Conservation (phyloP, 805 yeast genomes). For the Ogataea populi-albae region DNA sequence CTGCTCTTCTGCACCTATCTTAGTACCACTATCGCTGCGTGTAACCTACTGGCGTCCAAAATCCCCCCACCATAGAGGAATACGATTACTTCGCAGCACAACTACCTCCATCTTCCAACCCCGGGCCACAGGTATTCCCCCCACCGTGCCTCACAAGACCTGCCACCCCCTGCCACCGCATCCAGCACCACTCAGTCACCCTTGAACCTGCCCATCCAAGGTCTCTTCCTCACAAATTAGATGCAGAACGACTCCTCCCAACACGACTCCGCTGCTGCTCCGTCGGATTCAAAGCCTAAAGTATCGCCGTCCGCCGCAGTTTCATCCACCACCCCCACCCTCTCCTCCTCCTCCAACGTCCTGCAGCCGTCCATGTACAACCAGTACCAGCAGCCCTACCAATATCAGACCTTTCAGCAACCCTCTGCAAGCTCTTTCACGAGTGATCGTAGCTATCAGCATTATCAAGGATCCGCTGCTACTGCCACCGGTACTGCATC, state of each 20-base stretch:
- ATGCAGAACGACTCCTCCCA: conserved; percentile 1
- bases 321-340: conserved; percentile 4
- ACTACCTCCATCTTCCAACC: no score
- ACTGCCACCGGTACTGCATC: conserved; percentile 5
- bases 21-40: no score
- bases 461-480: not conserved
- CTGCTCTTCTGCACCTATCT: no score
- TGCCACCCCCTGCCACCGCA: no score
- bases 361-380: conserved; percentile 1
- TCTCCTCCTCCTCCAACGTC: conserved; percentile 6
- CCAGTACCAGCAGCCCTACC: conserved; percentile 13
- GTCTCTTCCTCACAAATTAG: no score
- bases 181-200: no score
- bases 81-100: no score
- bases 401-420: conserved; percentile 5
- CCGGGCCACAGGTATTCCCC: no score
- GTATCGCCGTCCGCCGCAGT: conserved; percentile 3
- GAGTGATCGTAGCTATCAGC: not conserved
- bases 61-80: no score
- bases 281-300: not conserved
- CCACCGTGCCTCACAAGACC: no score
- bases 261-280: not conserved
- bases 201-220: no score
- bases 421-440: not conserved
- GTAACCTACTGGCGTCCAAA: no score